These are phyloP conservation scores for Barnettozyma hawaiiensis DNA, from an alignment of 1,139 yeast species.

Conservation along the genomic window DNA sequence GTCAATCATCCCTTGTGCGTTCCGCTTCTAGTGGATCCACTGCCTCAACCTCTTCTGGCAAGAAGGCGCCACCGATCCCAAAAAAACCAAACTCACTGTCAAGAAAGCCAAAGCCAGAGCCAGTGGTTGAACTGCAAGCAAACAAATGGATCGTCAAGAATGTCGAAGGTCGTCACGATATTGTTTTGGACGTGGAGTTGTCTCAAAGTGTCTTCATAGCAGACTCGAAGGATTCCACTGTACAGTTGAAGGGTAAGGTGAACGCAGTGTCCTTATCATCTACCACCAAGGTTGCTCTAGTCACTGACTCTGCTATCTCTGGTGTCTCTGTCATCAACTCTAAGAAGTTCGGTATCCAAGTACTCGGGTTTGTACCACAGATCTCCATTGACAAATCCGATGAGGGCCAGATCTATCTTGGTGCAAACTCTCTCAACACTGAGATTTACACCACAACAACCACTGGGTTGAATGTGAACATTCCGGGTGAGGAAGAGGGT, in stretches of 20 bases:
- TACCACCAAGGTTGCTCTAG: constrained; percentile 65
- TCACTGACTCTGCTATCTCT: constrained; percentile 79
- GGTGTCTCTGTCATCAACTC: constrained; percentile 87
- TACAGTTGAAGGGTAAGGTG: constrained; percentile 86
- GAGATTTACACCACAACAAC: constrained; percentile 81
- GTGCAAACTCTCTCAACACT: constrained; percentile 60
- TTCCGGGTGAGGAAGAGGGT: constrained; percentile 54
- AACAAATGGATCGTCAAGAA: constrained; percentile 89
- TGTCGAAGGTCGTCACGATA: constrained; percentile 51
- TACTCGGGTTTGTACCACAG: constrained; percentile 73
- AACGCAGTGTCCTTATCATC: constrained; percentile 81
- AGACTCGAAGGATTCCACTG: constrained; percentile 63
- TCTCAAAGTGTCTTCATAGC: constrained; percentile 89
- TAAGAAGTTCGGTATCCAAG: constrained; percentile 76
- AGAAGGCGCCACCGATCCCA: constrained; percentile 50
- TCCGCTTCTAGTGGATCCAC: constrained; percentile 30
- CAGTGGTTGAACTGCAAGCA: constrained; percentile 74
- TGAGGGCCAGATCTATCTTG: constrained; percentile 75
- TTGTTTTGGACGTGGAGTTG: constrained; percentile 73
- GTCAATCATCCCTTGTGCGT: constrained; percentile 39
- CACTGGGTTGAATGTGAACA: constrained; percentile 77
- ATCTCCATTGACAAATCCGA: constrained; percentile 85
- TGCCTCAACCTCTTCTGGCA: constrained; percentile 31
- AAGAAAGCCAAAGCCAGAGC: constrained; percentile 52
- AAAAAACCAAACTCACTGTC: constrained; percentile 67